These are phyloP conservation scores for Phaeoacremonium minimum DNA, from an alignment of 2,329 filamentous ascomycete species.

Conservation along the genomic window DNA sequence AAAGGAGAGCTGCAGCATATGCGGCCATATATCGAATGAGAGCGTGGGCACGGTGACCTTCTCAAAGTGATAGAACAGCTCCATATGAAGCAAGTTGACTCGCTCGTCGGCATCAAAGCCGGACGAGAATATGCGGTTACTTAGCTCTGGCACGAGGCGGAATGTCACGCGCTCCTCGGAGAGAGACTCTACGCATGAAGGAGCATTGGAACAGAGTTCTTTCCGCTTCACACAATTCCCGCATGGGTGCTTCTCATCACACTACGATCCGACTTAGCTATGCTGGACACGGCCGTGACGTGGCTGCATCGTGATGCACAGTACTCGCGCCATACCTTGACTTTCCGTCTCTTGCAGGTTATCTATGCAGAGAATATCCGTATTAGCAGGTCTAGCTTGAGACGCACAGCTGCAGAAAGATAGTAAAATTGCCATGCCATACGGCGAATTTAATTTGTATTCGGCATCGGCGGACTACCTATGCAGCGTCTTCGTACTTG, in stretches of 20 bases:
- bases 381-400: no score
- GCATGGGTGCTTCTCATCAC: constrained; percentile 21
- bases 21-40: constrained; percentile 20
- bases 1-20: constrained; percentile 19
- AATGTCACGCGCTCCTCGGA: constrained; percentile 2
- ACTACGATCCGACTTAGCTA: constrained; percentile 11
- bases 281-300: not conserved
- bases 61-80: constrained; percentile 24
- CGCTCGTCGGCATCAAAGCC: constrained; percentile 2
- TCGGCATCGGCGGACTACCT: no score
- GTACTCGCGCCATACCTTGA: constrained; percentile 17
- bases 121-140: not conserved
- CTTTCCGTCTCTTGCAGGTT: constrained; percentile 20
- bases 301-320: not conserved
- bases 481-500: no score
- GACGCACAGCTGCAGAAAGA: no score
- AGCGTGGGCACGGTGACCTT: constrained; percentile 17
- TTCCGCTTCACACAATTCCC: constrained; percentile 19
- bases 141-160: constrained; percentile 5
- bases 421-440: no score
- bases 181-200: constrained; percentile 2
- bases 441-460: no score
- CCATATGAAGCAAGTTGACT: constrained; percentile 23
- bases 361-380: no score
- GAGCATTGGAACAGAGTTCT: constrained; percentile 15